Evolutionary conservation across 345 rosid species (phyloP), one percentile per base, ranked within the genome.

Genomic region (Dimocarpus longan): DNA sequence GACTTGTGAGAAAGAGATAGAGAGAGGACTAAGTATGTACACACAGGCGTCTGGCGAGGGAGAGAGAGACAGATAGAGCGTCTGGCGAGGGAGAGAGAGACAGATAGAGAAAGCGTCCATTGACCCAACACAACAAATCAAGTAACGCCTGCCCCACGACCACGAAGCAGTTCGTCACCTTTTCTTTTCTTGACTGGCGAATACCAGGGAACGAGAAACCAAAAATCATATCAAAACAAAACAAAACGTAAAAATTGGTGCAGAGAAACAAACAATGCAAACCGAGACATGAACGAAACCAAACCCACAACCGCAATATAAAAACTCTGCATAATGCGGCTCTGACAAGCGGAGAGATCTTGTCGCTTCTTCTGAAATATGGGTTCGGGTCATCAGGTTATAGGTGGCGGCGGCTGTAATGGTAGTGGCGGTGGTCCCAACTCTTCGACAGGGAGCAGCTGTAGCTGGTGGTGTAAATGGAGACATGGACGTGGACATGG

Each of bases 381-480:
- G 78, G 78, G 78, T 65, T 75, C 78, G 5, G 70, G 69, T 63
- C 76, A 37, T 63, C 76, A 37, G 16, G 66, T 37, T 6, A 10
- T 28, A 5, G 26, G 50, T 12, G 46, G 52, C 19, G 78, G 60
- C 32, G 65, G 63, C 57, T 5, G 10, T 52, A 26, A 59, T 5
- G 46, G 44, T 5, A 43, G 77, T 3, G 46, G 12, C 1, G 60
- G 68, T 48, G 70, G 62, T 7, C 22, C 12, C 3, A 22, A 52
- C 59, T 52, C 7, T 52, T 15, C 63, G 11, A 28, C 62, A 4
- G 70, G 32, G 10, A 48, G 32, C 21, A 43, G 26, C 24, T 52
- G 10, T 46, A 67, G 79, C n/a, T 65, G 78, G n/a, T 75, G 59
- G 78, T 75, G 71, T 75, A 65, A 32, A 65, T 75, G 78, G 78